These are phyloP conservation scores for Gamsiella multidivaricata DNA, from an alignment of 192 early-diverging fungal genomes.

Conservation along the genomic window DNA sequence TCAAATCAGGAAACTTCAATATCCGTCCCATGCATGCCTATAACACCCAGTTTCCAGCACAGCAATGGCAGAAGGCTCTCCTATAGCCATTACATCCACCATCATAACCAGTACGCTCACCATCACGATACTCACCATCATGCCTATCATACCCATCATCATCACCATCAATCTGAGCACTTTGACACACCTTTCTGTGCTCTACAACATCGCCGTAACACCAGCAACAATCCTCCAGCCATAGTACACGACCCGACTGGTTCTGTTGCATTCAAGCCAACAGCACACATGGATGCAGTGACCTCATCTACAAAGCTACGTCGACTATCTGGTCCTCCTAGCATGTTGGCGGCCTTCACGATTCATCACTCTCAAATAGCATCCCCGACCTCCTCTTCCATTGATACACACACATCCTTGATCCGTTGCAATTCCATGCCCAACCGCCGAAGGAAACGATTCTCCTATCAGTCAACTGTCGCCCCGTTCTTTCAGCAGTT, in stretches of 20 bases:
- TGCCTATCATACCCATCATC: constrained; percentile 7
- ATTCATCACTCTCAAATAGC: constrained; percentile 9
- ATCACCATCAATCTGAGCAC: constrained; percentile 3
- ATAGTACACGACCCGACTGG: background rate
- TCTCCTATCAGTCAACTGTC: constrained; percentile 10
- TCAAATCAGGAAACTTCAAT: background rate
- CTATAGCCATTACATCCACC: constrained; percentile 9
- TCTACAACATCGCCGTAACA: constrained; percentile 25
- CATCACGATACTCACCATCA: constrained; percentile 10
- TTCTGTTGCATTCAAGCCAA: background rate
- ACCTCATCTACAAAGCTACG: constrained; percentile 18
- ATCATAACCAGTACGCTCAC: constrained; percentile 2
- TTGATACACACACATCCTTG: constrained; percentile 1
- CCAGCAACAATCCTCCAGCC: background rate
- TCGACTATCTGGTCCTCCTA: constrained; percentile 24
- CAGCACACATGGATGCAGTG: constrained; percentile 5
- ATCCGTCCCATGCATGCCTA: background rate
- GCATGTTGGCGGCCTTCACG: constrained; percentile 15
- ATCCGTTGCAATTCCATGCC: constrained; percentile 44
- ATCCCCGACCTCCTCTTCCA: background rate
- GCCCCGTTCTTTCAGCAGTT: background rate
- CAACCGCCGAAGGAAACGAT: constrained; percentile 16
- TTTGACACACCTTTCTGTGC: constrained; percentile 25
- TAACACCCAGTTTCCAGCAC: constrained; percentile 36
- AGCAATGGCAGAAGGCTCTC: constrained; percentile 37